phyloP scores from a whole-genome alignment of 1,284 basidiomycete genomes.

The Boletus mariae region DNA sequence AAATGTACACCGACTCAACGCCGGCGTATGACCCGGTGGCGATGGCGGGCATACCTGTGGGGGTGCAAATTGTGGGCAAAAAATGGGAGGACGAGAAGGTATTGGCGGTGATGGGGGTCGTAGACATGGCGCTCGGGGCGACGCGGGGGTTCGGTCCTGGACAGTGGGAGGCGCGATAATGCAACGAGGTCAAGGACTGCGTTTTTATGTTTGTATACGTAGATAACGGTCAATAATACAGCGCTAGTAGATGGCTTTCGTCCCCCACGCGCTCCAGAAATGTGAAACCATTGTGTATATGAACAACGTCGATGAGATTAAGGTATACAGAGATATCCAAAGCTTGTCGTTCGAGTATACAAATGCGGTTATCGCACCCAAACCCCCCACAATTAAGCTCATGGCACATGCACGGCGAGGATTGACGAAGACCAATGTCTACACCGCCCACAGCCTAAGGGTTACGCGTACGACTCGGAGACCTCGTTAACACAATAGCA shows the following conservation, averaged over 20 bases:
- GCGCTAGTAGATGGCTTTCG: not conserved
- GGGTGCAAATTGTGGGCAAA: conserved; percentile 76
- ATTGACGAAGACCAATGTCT: not conserved
- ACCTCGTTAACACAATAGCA: not conserved
- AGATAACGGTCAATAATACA: not conserved
- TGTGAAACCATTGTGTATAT: not conserved
- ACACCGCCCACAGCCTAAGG: not conserved
- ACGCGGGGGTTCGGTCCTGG: conserved; percentile 52
- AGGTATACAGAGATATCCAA: not conserved
- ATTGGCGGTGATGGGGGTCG: conserved; percentile 74
- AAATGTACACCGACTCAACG: conserved; percentile 51
- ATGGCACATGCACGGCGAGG: not conserved
- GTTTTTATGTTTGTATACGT: not conserved
- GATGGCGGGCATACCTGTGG: conserved; percentile 80
- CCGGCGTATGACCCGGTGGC: conserved; percentile 65
- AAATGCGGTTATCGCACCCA: conserved; percentile 12
- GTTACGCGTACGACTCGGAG: not conserved
- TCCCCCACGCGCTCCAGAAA: not conserved
- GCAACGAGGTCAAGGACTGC: no score
- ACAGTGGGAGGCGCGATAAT: conserved; percentile 21
- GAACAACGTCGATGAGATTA: not conserved
- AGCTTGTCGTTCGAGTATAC: conserved; percentile 13
- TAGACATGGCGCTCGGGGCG: conserved; percentile 65
- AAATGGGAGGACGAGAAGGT: conserved; percentile 88
- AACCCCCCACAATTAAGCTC: not conserved